Conservation (phyloP, 1,139 yeast genomes). For the Ashbya aceris region DNA sequence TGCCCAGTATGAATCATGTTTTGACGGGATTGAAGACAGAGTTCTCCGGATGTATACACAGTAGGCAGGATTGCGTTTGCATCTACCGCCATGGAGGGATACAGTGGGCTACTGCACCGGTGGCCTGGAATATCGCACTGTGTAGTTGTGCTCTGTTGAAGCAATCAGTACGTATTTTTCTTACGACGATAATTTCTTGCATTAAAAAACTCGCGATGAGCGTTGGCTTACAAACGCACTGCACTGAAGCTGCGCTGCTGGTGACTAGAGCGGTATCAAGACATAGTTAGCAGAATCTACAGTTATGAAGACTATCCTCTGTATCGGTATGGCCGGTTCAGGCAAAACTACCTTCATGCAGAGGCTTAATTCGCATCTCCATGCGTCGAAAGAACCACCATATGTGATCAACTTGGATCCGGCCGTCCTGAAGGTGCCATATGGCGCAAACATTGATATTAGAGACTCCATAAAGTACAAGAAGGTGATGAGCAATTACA, state of each 20-base stretch:
- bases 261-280: background rate
- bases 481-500: constrained; percentile 89
- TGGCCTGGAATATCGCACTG: too few relatives aligned
- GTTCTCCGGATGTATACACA: constrained; percentile 35
- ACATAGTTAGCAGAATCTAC: too few relatives aligned
- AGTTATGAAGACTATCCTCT: constrained; percentile 57
- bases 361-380: constrained; percentile 80
- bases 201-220: too few relatives aligned
- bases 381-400: constrained; percentile 56
- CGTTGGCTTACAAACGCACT: too few relatives aligned
- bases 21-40: constrained; percentile 59
- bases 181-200: background rate
- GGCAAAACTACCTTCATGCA: constrained; percentile 99
- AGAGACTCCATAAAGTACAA: constrained; percentile 93
- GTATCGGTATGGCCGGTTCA: constrained; percentile 96
- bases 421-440: constrained; percentile 87
- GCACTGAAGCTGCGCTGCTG: background rate
- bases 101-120: too few relatives aligned
- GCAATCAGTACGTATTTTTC: background rate
- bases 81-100: too few relatives aligned
- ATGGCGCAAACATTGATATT: constrained; percentile 89
- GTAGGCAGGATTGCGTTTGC: too few relatives aligned
- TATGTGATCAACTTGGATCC: constrained; percentile 94
- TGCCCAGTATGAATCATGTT: constrained; percentile 46
- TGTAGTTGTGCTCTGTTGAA: background rate